These are phyloP conservation scores for Chlorella vulgaris DNA, from an alignment of 139 green algal genomes.

Conservation along the genomic window DNA sequence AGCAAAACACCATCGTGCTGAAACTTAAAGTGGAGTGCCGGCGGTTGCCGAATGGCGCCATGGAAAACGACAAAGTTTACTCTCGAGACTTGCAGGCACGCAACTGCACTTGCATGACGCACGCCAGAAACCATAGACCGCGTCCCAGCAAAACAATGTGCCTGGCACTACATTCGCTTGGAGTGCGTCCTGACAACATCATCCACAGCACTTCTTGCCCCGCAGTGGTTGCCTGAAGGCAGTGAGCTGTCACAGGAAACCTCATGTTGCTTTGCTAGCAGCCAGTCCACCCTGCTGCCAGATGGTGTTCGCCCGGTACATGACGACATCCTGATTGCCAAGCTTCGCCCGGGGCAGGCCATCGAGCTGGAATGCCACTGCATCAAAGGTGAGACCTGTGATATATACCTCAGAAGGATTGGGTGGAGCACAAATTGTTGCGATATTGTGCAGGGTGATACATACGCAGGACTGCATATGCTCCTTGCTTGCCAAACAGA, in stretches of 20 bases:
- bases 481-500: neutral
- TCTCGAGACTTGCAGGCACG: conserved; percentile 5
- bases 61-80: conserved; percentile 58
- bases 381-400: conserved; percentile 70
- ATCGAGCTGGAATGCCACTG: conserved; percentile 94
- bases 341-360: conserved; percentile 78
- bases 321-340: conserved; percentile 93
- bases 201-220: neutral
- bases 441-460: too few relatives aligned
- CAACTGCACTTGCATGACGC: neutral
- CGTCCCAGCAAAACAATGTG: neutral
- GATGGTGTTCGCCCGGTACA: conserved; percentile 58
- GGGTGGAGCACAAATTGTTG: too few relatives aligned
- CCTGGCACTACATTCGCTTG: neutral
- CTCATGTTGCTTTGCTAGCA: conserved; percentile 63
- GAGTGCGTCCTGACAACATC: neutral
- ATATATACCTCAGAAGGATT: neutral
- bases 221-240: conserved; percentile 88
- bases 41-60: conserved; percentile 32
- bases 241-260: conserved; percentile 91
- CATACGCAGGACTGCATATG: too few relatives aligned
- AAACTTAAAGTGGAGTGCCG: conserved; percentile 66
- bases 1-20: conserved; percentile 81
- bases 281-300: conserved; percentile 56
- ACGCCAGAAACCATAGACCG: neutral